Base-by-base conservation (phyloP, 2,329 filamentous ascomycete species). In the Sporothrix phasma region DNA sequence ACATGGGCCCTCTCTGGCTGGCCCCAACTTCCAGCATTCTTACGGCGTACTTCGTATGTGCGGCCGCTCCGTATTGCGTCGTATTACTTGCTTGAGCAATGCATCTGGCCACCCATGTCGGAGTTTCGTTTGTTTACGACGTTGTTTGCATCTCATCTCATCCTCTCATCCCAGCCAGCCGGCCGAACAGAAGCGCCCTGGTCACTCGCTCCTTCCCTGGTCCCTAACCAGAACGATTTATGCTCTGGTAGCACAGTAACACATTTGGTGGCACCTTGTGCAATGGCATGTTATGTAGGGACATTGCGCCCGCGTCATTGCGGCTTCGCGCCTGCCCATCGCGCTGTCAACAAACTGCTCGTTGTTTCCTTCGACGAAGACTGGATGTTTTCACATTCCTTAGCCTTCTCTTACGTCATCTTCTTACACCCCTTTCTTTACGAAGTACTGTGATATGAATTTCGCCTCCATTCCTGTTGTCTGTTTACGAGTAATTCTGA, bases 281-380 rank as follows among this genome's bases (percentile, higher is more conserved):
- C 34, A 13, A 54, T 61, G n/a, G 53, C 49, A 45, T 66, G 64
- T 62, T 66, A 62, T 45, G 41, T 37, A 39, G 62, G 58, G 58
- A 67, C 67, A 31, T 39, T 58, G 53, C 59, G 54, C 61, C 61
- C 61, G 24, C 49, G 51, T 56, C 45, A n/a, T 58, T 60, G 47
- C 31, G 24, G 58, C 53, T 31, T 64, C 65, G 61, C 62, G 62
- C 66, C 63, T 67, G 65, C 65, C 65, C 24, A 26, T 49, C 43
- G 22, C 22, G 45, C 24, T 56, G 63, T 59, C 61, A 66, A 66
- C 64, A 65, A 47, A 46, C 53, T 26, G 11, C 29, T 41, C 43
- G 45, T 37, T 26, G 26, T 53, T 63, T 65, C 43, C 46, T 19
- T 24, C 31, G 26, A 43, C 26, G 41, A 37, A 45, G 11, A 39